These are phyloP conservation scores for Aureobasidium vineae DNA, from an alignment of 2,329 filamentous ascomycete genomes.

Conservation along the genomic window DNA sequence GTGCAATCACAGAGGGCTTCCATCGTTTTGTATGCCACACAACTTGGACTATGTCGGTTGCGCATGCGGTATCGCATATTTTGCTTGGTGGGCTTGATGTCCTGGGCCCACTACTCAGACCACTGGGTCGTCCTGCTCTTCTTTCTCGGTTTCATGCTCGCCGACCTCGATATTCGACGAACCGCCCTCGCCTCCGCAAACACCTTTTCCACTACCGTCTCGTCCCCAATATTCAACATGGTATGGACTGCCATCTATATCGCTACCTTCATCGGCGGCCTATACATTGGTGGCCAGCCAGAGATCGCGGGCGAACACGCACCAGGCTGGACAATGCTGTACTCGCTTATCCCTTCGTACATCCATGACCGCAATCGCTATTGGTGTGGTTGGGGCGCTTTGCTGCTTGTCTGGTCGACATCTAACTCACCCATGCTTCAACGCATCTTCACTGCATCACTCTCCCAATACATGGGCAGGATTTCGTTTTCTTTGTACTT, in stretches of 20 bases:
- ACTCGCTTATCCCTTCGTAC: not conserved
- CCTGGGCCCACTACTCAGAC: slow-evolving; percentile 49
- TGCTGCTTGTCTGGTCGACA: slow-evolving; percentile 54
- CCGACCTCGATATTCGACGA: slow-evolving; percentile 51
- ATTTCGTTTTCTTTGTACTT: slow-evolving; percentile 62
- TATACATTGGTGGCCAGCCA: slow-evolving; percentile 17
- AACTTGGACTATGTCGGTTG: slow-evolving; percentile 43
- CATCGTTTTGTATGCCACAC: slow-evolving; percentile 54
- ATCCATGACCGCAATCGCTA: slow-evolving; percentile 45
- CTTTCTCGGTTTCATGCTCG: slow-evolving; percentile 54
- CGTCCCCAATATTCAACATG: not conserved
- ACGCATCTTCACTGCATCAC: slow-evolving; percentile 51
- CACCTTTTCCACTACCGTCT: slow-evolving; percentile 39
- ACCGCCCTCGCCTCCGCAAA: slow-evolving; percentile 54
- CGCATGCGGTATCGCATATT: slow-evolving; percentile 39
- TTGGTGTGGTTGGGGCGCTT: slow-evolving; percentile 56
- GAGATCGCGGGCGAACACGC: not conserved
- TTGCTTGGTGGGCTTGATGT: slow-evolving; percentile 45
- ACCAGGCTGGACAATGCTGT: slow-evolving; percentile 2
- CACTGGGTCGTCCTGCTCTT: slow-evolving; percentile 59
- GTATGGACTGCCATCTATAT: not conserved
- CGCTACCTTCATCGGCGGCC: not conserved
- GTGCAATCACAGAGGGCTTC: not conserved
- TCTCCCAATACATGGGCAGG: slow-evolving; percentile 59
- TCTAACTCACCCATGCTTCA: slow-evolving; percentile 49